These are phyloP conservation scores for Nitzschia sp. DNA, from an alignment of 108 stramenopile species.

Conservation along the genomic window DNA sequence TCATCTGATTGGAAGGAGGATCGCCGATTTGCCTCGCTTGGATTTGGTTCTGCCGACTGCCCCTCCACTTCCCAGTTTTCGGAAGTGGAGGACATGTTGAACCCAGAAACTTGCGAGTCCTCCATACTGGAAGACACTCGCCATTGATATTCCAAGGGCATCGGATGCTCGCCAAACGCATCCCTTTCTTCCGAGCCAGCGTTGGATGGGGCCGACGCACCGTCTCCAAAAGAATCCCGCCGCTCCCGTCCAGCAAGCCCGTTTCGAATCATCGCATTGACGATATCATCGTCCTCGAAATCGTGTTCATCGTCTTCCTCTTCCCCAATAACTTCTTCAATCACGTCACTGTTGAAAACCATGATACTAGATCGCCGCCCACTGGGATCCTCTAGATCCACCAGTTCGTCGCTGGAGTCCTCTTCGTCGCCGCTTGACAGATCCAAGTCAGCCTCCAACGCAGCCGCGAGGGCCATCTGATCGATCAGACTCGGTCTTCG, in stretches of 20 bases:
- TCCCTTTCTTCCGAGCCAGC: constrained; percentile 1
- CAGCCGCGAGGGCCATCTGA: constrained; percentile 37
- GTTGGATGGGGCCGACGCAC: not conserved
- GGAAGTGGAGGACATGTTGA: constrained; percentile 1
- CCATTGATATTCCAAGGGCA: constrained; percentile 10
- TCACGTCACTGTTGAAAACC: constrained; percentile 21
- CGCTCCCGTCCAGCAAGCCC: not conserved
- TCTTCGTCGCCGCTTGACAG: constrained; percentile 8
- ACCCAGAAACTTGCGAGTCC: not conserved
- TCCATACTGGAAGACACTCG: not conserved
- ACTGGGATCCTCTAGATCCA: not conserved
- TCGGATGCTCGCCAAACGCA: constrained; percentile 1
- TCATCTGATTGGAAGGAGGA: constrained; percentile 11
- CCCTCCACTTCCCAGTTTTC: not conserved
- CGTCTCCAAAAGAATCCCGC: not conserved
- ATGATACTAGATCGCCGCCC: not conserved
- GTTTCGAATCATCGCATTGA: not conserved
- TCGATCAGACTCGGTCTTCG: constrained; percentile 28
- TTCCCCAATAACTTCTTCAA: not conserved
- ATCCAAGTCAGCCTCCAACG: constrained; percentile 9
- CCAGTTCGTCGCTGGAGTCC: not conserved
- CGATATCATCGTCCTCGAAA: not conserved
- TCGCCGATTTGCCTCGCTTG: not conserved
- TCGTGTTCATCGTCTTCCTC: constrained; percentile 9
- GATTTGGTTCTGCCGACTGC: not conserved